Evolutionary conservation across 192 early-diverging fungal species (phyloP).

Genomic region (Rhizoclosmatium sp.): DNA sequence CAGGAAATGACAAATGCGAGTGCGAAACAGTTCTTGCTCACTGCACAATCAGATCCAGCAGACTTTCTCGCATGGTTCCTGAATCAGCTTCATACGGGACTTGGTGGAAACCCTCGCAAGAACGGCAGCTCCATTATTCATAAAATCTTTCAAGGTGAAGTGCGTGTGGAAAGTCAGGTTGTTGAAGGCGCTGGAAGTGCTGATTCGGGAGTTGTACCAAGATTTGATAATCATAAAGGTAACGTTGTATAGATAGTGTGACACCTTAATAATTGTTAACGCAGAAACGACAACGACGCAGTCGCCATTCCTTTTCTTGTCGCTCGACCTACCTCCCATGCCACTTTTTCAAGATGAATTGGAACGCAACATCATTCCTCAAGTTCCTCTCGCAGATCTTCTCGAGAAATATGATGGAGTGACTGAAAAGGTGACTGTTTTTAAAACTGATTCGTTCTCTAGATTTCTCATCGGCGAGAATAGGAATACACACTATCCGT

Average conservation of each 20-base stretch:
- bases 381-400: slow-evolving; percentile 82
- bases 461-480: not conserved
- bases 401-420: slow-evolving; percentile 87
- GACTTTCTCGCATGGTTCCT: slow-evolving; percentile 93
- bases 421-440: slow-evolving; percentile 60
- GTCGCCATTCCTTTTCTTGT: slow-evolving; percentile 85
- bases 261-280: too few relatives aligned
- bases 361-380: slow-evolving; percentile 90
- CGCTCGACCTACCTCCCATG: slow-evolving; percentile 88
- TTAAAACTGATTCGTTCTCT: not conserved
- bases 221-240: slow-evolving; percentile 37
- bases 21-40: slow-evolving; percentile 78
- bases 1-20: slow-evolving; percentile 86
- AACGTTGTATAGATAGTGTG: not conserved
- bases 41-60: slow-evolving; percentile 82
- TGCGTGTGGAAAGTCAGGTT: slow-evolving; percentile 71
- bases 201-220: slow-evolving; percentile 33
- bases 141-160: slow-evolving; percentile 84
- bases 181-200: slow-evolving; percentile 33
- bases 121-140: slow-evolving; percentile 77
- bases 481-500: slow-evolving; percentile 40
- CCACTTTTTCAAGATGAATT: slow-evolving; percentile 90
- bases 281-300: slow-evolving; percentile 61
- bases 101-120: slow-evolving; percentile 80
- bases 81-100: slow-evolving; percentile 85